These are phyloP conservation scores for Populus deltoides DNA, from an alignment of 345 rosid genomes.

Conservation along the genomic window DNA sequence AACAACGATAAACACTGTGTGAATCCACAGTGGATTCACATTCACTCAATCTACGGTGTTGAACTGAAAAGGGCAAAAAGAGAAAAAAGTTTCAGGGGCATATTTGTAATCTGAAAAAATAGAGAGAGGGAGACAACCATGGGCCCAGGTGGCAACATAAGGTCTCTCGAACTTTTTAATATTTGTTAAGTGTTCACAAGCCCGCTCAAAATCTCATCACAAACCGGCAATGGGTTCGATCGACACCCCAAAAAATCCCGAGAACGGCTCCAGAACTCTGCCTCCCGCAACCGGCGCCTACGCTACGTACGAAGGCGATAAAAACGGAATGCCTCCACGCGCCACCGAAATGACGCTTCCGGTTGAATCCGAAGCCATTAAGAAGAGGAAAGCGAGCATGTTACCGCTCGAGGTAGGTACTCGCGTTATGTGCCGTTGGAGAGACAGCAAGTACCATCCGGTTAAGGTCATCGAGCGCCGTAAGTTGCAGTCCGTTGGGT, in stretches of 20 bases:
- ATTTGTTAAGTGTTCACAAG: neutral
- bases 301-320: slow-evolving; percentile 31
- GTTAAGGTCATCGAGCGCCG: slow-evolving; percentile 98
- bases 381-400: slow-evolving; percentile 57
- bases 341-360: slow-evolving; percentile 14
- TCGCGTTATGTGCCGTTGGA: slow-evolving; percentile 95
- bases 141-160: neutral
- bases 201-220: neutral
- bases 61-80: no score
- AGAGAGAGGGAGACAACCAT: neutral
- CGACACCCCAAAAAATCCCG: slow-evolving; percentile 44
- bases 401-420: slow-evolving; percentile 94
- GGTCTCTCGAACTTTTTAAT: neutral
- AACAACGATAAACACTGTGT: no score
- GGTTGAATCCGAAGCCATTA: slow-evolving; percentile 49
- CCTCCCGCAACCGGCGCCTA: slow-evolving; percentile 12
- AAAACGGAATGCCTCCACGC: slow-evolving; percentile 26
- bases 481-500: slow-evolving; percentile 42
- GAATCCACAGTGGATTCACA: no score
- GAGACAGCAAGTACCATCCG: slow-evolving; percentile 90
- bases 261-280: slow-evolving; percentile 30
- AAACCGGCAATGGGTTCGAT: slow-evolving; percentile 64
- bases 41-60: no score
- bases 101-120: neutral
- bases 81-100: neutral